Evolutionary conservation across 345 rosid genomes (phyloP).

Genomic region (Acer yangbiense): DNA sequence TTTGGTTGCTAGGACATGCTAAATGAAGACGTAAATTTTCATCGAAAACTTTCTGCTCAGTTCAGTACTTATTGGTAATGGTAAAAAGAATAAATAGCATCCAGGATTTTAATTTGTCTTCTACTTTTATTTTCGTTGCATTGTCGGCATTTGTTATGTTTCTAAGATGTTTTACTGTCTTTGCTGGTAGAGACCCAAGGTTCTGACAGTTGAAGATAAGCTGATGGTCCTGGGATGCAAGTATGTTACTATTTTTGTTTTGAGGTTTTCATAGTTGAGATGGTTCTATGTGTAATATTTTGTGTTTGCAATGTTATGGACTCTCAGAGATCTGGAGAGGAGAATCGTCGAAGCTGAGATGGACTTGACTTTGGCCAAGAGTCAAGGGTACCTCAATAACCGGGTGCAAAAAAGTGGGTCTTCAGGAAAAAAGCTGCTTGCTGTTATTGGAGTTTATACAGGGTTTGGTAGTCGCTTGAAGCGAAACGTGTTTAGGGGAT

Average conservation of each 20-base stretch:
- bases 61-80: no score
- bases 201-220: slow-evolving; percentile 87
- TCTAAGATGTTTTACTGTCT: slow-evolving; percentile 16
- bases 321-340: slow-evolving; percentile 81
- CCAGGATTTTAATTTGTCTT: neutral
- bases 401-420: slow-evolving; percentile 45
- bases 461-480: slow-evolving; percentile 88
- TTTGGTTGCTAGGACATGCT: neutral
- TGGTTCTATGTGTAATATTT: neutral
- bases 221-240: slow-evolving; percentile 79
- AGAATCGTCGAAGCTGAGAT: slow-evolving; percentile 88
- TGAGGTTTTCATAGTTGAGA: neutral
- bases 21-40: neutral
- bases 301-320: slow-evolving; percentile 13
- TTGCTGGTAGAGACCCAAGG: slow-evolving; percentile 78
- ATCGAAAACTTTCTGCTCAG: neutral
- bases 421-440: slow-evolving; percentile 65
- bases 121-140: neutral
- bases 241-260: slow-evolving; percentile 46
- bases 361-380: slow-evolving; percentile 93
- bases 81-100: no score
- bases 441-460: slow-evolving; percentile 92
- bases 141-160: neutral
- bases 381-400: slow-evolving; percentile 77
- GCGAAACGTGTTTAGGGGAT: slow-evolving; percentile 77